phyloP scores from a whole-genome alignment of 2,329 filamentous ascomycete genomes.

The Aspergillus fumigatus region DNA sequence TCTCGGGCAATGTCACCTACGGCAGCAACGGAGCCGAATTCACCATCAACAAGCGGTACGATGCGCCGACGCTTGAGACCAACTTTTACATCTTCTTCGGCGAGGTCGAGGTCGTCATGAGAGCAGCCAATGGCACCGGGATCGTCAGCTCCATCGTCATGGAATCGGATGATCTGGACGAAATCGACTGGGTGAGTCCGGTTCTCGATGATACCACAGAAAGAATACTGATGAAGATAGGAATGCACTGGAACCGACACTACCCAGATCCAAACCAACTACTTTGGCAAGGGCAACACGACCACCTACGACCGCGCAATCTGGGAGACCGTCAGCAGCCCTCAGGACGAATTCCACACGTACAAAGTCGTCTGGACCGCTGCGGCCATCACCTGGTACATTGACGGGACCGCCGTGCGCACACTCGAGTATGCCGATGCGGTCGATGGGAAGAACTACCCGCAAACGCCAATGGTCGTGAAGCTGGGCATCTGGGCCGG shows the following conservation, averaged over 20 bases:
- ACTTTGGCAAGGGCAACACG: conserved; percentile 90
- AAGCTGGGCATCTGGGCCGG: conserved; percentile 67
- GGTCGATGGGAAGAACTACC: conserved; percentile 55
- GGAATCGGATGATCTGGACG: conserved; percentile 85
- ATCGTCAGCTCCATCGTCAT: conserved; percentile 90
- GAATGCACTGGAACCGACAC: conserved; percentile 33
- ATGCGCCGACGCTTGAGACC: conserved; percentile 79
- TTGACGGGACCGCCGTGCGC: conserved; percentile 59
- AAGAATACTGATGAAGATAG: conserved; percentile 32
- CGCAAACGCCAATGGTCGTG: conserved; percentile 69
- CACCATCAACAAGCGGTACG: conserved; percentile 69
- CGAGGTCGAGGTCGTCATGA: conserved; percentile 76
- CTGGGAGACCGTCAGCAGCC: conserved; percentile 63
- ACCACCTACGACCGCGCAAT: conserved; percentile 75
- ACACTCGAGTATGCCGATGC: conserved; percentile 59
- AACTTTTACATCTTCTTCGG: conserved; percentile 99
- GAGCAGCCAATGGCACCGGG: conserved; percentile 81
- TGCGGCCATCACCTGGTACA: conserved; percentile 58
- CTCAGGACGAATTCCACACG: conserved; percentile 45
- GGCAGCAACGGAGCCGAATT: conserved; percentile 71
- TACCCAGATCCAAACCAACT: conserved; percentile 67
- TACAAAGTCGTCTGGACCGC: conserved; percentile 61
- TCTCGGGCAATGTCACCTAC: conserved; percentile 61
- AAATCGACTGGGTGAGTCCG: conserved; percentile 94
- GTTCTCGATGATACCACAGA: conserved; percentile 53